Evolutionary conservation across 1,139 yeast genomes (phyloP), one percentile per base, ranked within the genome.

Genomic region (Eremothecium coryli): DNA sequence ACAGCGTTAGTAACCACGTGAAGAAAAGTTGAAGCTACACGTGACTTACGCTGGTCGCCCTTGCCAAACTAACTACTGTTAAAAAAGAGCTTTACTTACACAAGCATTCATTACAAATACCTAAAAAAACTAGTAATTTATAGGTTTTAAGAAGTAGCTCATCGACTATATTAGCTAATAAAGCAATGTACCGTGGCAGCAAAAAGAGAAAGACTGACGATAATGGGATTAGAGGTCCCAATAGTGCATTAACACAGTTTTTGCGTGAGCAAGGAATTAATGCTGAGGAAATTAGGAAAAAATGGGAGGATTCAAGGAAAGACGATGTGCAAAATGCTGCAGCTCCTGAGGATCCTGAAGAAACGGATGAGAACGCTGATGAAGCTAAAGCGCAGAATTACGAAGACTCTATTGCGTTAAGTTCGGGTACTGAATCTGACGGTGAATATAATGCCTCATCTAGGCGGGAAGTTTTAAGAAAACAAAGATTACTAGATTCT

Each of bases 241-340:
- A 78, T 60, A 75, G 84, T 44, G 93, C 93, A 0, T 63, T 81
- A 44, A 80, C 90, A 0, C 85, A 77, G 52, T 81, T 81, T 50
- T 64, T 81, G 39, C 64, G 80, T 33, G 75, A 81, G 38, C 95
- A 86, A 56, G 96, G 96, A 26, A 88, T 88, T 58, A 82, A 65
- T 50, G 82, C 96, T 0, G 85, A 75, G 42, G 77, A 76, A 30
- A 85, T 88, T 52, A 68, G 88, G 46, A 61, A 70, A 35, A 64
- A 93, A 46, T 73, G 80, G 53, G 52, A 49, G 42, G 46, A 60
- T 49, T 55, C 59, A 48, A 42, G 50, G 48, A 43, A 55, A 38
- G 46, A 15, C 14, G 28, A 25, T 11, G 13, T 15, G 4, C 24
- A 22, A 22, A 13, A 22, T 13, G n/a, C 24, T 5, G n/a, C n/a